A percentile compares a stretch with the other conserved stretches of the same genome.
Evolutionary conservation across 306 rosid genomes (phyloP).

Genomic region (Hippophae rhamnoides): DNA sequence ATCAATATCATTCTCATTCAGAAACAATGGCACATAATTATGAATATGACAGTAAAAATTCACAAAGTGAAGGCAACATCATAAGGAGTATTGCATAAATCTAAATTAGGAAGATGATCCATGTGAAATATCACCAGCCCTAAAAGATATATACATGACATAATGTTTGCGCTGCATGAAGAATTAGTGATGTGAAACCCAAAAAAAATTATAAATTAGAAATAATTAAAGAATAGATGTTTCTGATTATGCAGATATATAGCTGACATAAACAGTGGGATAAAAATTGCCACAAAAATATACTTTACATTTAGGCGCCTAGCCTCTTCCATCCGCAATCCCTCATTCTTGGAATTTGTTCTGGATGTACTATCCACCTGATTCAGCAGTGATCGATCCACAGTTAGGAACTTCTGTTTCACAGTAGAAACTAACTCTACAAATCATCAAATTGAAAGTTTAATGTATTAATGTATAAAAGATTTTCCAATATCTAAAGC

Average conservation of each 20-base stretch:
- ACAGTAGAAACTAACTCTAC: too few species aligned
- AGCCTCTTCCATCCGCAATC: constrained; percentile 5
- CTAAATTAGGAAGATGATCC: not conserved
- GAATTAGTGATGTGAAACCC: constrained; percentile 2
- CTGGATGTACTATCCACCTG: constrained; percentile 34
- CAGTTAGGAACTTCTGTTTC: not conserved
- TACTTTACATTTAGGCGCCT: constrained; percentile 23
- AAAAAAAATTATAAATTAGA: constrained; percentile 19
- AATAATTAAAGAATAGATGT: constrained; percentile 20
- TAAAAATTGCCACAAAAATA: constrained; percentile 27
- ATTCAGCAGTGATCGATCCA: constrained; percentile 8
- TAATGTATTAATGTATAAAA: too few species aligned
- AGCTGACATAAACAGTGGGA: constrained; percentile 29
- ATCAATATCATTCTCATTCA: too few species aligned
- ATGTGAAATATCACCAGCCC: not conserved
- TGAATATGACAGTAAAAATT: too few species aligned
- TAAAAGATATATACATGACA: not conserved
- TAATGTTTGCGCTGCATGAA: constrained; percentile 2
- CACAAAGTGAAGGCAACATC: too few species aligned
- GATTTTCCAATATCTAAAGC: too few species aligned
- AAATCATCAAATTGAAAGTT: too few species aligned
- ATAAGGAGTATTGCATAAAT: too few species aligned
- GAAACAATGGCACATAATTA: too few species aligned
- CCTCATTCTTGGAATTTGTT: constrained; percentile 8
- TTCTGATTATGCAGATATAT: constrained; percentile 32